Percentiles rank a stretch among this genome's conserved stretches.
Conservation (phyloP, 1,139 yeast genomes). For the Blastobotrys raffinosifermentans region DNA sequence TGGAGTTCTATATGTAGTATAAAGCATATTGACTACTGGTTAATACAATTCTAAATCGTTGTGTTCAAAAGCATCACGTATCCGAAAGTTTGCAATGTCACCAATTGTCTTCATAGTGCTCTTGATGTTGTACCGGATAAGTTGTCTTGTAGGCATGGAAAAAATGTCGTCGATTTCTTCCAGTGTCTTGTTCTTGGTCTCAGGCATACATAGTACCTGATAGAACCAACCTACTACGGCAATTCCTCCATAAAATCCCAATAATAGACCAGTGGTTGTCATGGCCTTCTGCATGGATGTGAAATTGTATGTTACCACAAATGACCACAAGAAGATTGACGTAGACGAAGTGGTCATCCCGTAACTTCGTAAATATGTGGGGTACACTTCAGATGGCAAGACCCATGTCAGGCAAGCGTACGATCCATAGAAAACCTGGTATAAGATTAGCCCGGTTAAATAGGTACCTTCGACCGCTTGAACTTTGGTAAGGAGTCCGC, state of each 20-base stretch:
- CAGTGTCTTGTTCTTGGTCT: conserved; percentile 42
- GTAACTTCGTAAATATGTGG: conserved; percentile 45
- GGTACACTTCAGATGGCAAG: conserved; percentile 50
- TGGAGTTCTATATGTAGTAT: no score
- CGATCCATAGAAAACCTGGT: conserved; percentile 57
- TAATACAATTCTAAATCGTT: no score
- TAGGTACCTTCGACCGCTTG: conserved; percentile 51
- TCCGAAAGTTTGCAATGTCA: background rate
- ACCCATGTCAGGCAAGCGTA: conserved; percentile 64
- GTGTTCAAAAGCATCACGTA: background rate
- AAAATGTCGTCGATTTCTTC: conserved; percentile 45
- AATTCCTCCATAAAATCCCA: conserved; percentile 61
- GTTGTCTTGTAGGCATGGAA: conserved; percentile 23
- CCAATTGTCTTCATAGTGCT: conserved; percentile 1
- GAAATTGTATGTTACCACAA: conserved; percentile 57
- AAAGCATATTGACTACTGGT: no score
- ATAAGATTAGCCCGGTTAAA: conserved; percentile 49
- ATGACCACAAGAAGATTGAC: conserved; percentile 51
- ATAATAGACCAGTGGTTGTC: conserved; percentile 52
- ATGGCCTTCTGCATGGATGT: conserved; percentile 47
- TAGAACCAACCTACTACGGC: conserved; percentile 53
- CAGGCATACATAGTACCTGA: conserved; percentile 44
- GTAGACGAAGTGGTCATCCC: conserved; percentile 52
- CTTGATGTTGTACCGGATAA: conserved; percentile 19
- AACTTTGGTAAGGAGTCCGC: conserved; percentile 41